Conservation (phyloP, 208 protist species). For the Blastocrithidia nonstop region DNA sequence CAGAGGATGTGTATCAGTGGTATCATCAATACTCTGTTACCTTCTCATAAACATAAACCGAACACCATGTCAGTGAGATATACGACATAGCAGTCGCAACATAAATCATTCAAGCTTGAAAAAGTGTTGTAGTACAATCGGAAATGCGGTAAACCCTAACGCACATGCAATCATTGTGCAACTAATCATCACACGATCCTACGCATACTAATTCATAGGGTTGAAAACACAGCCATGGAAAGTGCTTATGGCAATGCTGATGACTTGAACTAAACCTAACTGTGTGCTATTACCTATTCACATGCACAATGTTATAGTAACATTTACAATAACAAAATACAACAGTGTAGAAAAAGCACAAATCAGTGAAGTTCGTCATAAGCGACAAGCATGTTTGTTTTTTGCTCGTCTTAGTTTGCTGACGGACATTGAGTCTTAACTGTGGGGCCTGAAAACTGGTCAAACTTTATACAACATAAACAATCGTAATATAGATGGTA, state of each 20-base stretch:
- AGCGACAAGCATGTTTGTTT: slow-evolving; percentile 15
- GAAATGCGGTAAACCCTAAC: slow-evolving; percentile 57
- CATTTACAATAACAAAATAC: slow-evolving; percentile 33
- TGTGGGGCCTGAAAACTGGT: slow-evolving; percentile 12
- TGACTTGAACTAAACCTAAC: slow-evolving; percentile 12
- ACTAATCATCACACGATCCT: slow-evolving; percentile 22
- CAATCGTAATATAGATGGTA: slow-evolving; percentile 45
- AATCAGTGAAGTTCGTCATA: slow-evolving; percentile 33
- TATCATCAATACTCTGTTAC: too few relatives aligned
- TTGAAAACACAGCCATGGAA: slow-evolving; percentile 66
- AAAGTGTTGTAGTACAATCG: slow-evolving; percentile 38
- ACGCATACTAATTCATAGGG: slow-evolving; percentile 32
- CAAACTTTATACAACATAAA: slow-evolving; percentile 35
- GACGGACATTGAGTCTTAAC: slow-evolving; percentile 22
- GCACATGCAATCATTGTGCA: slow-evolving; percentile 30
- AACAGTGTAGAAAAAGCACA: slow-evolving; percentile 22
- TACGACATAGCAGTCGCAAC: slow-evolving; percentile 3
- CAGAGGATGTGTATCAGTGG: too few relatives aligned
- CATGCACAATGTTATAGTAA: slow-evolving; percentile 16
- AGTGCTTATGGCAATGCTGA: slow-evolving; percentile 28
- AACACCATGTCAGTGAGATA: background rate
- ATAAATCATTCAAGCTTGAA: slow-evolving; percentile 21
- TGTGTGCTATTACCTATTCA: slow-evolving; percentile 19
- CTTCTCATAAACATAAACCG: background rate
- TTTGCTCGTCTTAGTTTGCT: slow-evolving; percentile 19